Evolutionary conservation across 176 grass and related monocot genomes (phyloP).

Genomic region (Thalia dealbata): DNA sequence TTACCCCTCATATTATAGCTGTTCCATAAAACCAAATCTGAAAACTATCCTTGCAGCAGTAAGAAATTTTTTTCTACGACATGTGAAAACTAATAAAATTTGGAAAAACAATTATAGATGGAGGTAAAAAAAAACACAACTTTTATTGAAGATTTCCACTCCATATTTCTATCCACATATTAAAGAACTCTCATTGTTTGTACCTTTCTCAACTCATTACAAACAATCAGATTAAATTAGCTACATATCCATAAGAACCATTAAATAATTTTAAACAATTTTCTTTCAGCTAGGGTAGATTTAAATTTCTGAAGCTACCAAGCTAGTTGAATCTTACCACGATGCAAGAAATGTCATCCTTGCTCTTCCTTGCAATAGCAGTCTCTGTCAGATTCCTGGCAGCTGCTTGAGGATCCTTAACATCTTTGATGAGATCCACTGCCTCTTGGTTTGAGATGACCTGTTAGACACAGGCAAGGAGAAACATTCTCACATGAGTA

Average conservation of each 20-base stretch:
- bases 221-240: background rate
- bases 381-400: constrained; percentile 61
- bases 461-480: constrained; percentile 14
- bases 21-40: no score
- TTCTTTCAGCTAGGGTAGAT: background rate
- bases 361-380: constrained; percentile 62
- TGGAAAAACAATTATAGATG: no score
- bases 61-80: no score
- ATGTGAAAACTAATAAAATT: no score
- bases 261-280: background rate
- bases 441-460: constrained; percentile 96
- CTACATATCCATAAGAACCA: background rate
- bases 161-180: no score
- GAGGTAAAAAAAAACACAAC: no score
- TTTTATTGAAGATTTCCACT: no score
- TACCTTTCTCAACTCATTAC: no score
- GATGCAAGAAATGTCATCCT: constrained; percentile 85
- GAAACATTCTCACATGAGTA: background rate
- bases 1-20: no score
- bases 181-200: no score
- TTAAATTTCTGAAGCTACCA: background rate
- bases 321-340: constrained; percentile 48
- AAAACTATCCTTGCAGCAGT: no score
- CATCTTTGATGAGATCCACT: constrained; percentile 60
- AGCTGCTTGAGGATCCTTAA: constrained; percentile 63